Evolutionary conservation across 768 basidiomycete species (phyloP).

Genomic region (Amanita pallidorosea): DNA sequence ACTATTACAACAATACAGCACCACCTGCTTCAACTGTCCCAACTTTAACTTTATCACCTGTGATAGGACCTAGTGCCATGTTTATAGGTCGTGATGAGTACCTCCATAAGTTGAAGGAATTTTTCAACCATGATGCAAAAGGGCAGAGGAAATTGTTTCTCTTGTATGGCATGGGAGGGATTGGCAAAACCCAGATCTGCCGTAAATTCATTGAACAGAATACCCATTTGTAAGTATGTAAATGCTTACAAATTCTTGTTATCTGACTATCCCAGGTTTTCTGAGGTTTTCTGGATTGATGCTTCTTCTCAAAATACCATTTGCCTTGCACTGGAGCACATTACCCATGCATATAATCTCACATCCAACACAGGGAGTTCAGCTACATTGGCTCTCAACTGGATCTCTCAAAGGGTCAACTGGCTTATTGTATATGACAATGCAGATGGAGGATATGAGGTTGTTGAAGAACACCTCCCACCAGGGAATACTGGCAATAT

Average conservation of each 20-base stretch:
- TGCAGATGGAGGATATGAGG: too few relatives aligned
- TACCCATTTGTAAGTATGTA: background rate
- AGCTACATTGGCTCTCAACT: constrained; percentile 5
- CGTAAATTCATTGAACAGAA: background rate
- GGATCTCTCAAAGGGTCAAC: constrained; percentile 6
- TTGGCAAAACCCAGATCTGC: constrained; percentile 6
- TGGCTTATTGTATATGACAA: too few relatives aligned
- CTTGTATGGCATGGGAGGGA: too few relatives aligned
- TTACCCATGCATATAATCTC: constrained; percentile 5
- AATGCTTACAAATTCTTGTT: background rate
- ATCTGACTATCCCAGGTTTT: constrained; percentile 7
- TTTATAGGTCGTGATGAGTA: too few relatives aligned
- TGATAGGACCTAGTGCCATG: too few relatives aligned
- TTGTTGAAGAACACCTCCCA: too few relatives aligned
- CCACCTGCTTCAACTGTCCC: too few relatives aligned
- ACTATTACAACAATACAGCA: too few relatives aligned
- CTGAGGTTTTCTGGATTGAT: constrained; percentile 14
- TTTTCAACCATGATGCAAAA: too few relatives aligned
- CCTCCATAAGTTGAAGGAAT: too few relatives aligned
- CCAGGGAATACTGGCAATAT: constrained; percentile 5
- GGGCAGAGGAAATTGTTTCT: too few relatives aligned
- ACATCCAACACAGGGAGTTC: background rate
- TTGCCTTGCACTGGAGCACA: background rate
- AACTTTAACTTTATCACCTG: too few relatives aligned
- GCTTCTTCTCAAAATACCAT: constrained; percentile 10